Evolutionary conservation across 257 asterid species (phyloP).

Genomic region (Solanum bukasovii): DNA sequence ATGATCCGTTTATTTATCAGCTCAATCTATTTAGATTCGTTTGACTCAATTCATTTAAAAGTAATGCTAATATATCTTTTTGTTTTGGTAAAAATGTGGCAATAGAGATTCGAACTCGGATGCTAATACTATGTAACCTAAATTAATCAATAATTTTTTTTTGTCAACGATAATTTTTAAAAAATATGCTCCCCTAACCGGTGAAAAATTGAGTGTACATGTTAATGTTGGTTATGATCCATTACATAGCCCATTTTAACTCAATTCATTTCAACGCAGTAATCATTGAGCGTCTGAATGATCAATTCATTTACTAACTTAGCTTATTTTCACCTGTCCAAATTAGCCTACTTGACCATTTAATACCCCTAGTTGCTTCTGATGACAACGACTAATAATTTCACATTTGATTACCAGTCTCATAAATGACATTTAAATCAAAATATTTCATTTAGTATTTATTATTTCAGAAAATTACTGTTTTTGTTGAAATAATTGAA

Average conservation of each 20-base stretch:
- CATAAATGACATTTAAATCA: not conserved
- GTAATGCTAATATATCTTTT: not conserved
- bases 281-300: not conserved
- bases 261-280: not conserved
- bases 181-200: not conserved
- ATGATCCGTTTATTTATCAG: not conserved
- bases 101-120: too few relatives aligned
- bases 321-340: not conserved
- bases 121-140: not conserved
- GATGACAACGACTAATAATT: not conserved
- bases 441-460: not conserved
- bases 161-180: not conserved
- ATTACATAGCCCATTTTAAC: not conserved
- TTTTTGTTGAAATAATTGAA: too few relatives aligned
- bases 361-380: not conserved
- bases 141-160: not conserved
- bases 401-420: not conserved
- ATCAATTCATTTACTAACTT: not conserved
- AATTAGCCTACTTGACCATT: not conserved
- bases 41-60: not conserved
- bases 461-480: too few relatives aligned
- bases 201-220: not conserved
- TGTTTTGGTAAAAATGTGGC: too few relatives aligned
- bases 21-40: not conserved
- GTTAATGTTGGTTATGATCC: not conserved